phyloP scores from a whole-genome alignment of 1,139 yeast genomes.

The Pichia terricola region DNA sequence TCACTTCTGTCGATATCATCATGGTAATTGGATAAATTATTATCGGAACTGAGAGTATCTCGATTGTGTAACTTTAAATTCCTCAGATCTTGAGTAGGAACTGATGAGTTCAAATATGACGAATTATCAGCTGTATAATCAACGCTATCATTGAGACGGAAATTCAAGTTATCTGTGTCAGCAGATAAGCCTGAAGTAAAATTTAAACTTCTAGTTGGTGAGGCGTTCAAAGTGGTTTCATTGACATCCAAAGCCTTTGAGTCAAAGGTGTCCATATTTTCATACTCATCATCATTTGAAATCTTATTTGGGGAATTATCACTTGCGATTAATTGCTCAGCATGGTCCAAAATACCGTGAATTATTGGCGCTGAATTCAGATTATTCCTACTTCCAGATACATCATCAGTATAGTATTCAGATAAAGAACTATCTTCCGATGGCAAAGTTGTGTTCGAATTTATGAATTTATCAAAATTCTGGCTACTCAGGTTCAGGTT shows the following conservation, averaged over 20 bases:
- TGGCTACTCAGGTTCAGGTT: slow-evolving; percentile 2
- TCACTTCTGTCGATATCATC: no score
- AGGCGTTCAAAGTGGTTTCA: not conserved
- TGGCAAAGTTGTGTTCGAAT: slow-evolving; percentile 6
- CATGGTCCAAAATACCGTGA: slow-evolving; percentile 4
- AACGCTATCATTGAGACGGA: not conserved
- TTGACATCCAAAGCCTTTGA: not conserved
- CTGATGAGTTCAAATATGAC: slow-evolving; percentile 6
- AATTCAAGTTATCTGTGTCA: not conserved
- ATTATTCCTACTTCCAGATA: not conserved
- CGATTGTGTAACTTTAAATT: not conserved
- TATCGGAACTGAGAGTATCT: not conserved
- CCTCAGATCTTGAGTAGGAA: slow-evolving; percentile 8
- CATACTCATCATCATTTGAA: not conserved
- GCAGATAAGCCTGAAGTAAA: not conserved
- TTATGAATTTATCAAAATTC: slow-evolving; percentile 5
- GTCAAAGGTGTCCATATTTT: not conserved
- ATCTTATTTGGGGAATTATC: not conserved
- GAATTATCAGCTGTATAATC: slow-evolving; percentile 6
- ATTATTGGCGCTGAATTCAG: not conserved
- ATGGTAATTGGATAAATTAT: no score
- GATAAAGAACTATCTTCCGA: not conserved
- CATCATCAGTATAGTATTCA: not conserved
- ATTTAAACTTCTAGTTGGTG: slow-evolving; percentile 4
- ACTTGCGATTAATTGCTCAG: not conserved